Evolutionary conservation across 345 rosid genomes (phyloP).

Genomic region (Noccaea caerulescens): DNA sequence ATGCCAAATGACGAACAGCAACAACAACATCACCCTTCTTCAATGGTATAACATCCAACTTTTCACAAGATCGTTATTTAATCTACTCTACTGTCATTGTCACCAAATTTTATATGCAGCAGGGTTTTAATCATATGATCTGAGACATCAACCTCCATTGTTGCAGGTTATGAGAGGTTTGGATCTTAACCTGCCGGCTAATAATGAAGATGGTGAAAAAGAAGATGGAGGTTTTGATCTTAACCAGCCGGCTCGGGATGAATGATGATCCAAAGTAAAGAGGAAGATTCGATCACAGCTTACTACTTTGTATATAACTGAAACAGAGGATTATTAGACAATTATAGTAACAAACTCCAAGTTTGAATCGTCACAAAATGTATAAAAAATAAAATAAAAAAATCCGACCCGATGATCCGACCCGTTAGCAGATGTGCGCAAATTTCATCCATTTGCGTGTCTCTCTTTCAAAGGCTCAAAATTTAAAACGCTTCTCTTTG

Average conservation of each 20-base stretch:
- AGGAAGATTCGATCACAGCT: not conserved
- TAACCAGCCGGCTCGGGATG: not conserved
- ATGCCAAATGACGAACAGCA: not conserved
- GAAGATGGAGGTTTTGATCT: not conserved
- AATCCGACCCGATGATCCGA: slow-evolving; percentile 30
- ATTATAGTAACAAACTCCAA: not conserved
- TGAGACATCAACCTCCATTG: no score
- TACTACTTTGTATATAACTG: no score
- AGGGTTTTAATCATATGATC: no score
- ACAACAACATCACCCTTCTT: not conserved
- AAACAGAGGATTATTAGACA: not conserved
- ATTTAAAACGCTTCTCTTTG: slow-evolving; percentile 32
- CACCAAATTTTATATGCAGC: no score
- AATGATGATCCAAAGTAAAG: not conserved
- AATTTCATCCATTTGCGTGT: slow-evolving; percentile 9
- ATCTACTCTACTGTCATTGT: no score
- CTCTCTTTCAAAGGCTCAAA: slow-evolving; percentile 24
- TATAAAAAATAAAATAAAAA: not conserved
- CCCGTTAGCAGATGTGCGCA: not conserved
- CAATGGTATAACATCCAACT: not conserved
- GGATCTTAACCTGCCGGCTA: not conserved
- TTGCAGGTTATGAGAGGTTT: not conserved
- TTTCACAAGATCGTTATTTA: not conserved
- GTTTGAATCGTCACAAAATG: not conserved
- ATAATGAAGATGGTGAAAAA: not conserved